Conservation (phyloP, 2,329 filamentous ascomycete species). For the Aureobasidium subglaciale region DNA sequence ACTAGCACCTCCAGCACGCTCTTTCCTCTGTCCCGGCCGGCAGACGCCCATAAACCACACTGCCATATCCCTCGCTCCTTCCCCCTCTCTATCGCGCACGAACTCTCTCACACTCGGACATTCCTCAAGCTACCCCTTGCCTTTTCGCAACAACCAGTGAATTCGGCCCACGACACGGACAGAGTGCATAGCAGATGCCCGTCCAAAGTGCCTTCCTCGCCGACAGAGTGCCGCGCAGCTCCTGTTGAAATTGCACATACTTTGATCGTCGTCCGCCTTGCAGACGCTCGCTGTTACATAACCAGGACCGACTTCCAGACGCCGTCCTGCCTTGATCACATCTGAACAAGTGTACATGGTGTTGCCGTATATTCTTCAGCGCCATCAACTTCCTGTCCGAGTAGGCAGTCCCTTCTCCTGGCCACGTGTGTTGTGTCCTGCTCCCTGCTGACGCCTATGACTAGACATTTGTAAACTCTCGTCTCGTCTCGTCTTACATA, state of each 20-base stretch:
- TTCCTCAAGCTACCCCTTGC: conserved; percentile 13
- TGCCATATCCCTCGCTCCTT: not conserved
- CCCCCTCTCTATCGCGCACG: not conserved
- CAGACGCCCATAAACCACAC: not conserved
- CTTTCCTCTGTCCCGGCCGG: not conserved
- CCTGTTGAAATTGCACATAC: conserved; percentile 17
- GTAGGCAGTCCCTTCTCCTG: not conserved
- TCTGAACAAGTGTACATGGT: conserved; percentile 10
- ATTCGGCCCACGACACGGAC: not conserved
- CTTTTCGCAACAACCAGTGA: conserved; percentile 3
- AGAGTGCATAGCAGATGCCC: conserved; percentile 9
- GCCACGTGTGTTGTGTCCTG: not conserved
- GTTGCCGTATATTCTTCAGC: not conserved
- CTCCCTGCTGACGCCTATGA: not conserved
- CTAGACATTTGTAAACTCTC: not conserved
- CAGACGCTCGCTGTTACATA: conserved; percentile 15
- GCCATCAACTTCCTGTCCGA: not conserved
- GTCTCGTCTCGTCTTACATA: conserved; percentile 14
- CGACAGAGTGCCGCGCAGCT: conserved; percentile 14
- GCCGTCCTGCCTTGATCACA: not conserved
- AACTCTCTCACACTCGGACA: not conserved
- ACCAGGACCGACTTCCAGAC: conserved; percentile 2
- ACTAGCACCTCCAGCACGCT: not conserved
- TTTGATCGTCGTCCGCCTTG: conserved; percentile 10
- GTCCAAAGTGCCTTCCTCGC: conserved; percentile 9